Evolutionary conservation across 306 rosid genomes (phyloP), one percentile per base, ranked within the genome.

Genomic region (Castanea sativa): DNA sequence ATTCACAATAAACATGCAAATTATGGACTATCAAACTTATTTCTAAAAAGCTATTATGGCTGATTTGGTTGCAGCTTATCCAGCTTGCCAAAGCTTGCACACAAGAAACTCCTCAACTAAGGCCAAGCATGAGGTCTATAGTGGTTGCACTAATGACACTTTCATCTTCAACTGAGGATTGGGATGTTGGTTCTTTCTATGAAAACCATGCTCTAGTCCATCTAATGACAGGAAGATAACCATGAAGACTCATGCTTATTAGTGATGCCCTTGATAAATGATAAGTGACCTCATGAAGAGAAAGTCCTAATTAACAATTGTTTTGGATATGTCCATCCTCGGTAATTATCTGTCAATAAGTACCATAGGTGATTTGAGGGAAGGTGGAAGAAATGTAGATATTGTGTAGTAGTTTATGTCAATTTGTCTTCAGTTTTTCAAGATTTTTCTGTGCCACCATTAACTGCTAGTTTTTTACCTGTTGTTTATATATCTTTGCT

Each of bases 51-150:
- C 32, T 1, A 5, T 12, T 64, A 8, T 53, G 72, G 74, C 9
- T 72, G 23, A 23, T 60, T 69, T 51, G 59, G 71, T 23, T 83
- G 83, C 85, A 92, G 93, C 84, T 87, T 90, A 89, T 86, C 29
- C 92, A 85, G 49, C 89, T 92, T 53, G 95, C 92, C 11, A 90
- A 77, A 80, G 94, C 90, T 68, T 89, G 93, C 80, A 90, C 97
- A 72, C 93, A 92, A 74, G 93, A 87, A 68, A 86, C 85, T 72
- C 93, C 94, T 72, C 94, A 90, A 77, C 82, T 89, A 13, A 90
- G 97, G 86, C 97, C 94, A 87, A 92, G 87, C 92, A 90, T 90
- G 97, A 89, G 97, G 77, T 90, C 97, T 43, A 87, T 87, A 68
- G 93, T 90, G 25, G 93, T 85, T 53, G 93, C 93, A 12, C 79